A percentile compares a stretch with the other conserved stretches of the same genome.
Conservation (phyloP, 805 yeast species). For the Saccharomycopsis sp. region DNA sequence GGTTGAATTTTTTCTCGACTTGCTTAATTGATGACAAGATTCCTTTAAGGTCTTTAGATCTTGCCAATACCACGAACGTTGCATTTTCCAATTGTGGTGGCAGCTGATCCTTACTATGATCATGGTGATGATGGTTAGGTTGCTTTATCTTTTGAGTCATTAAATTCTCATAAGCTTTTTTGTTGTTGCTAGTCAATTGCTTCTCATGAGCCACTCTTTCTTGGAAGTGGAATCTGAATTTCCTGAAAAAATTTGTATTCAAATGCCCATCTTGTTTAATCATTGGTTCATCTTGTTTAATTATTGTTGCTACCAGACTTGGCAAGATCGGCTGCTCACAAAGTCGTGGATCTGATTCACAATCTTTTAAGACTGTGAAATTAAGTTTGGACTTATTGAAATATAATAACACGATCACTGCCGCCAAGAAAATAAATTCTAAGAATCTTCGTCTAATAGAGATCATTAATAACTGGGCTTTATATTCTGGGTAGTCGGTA, state of each 20-base stretch:
- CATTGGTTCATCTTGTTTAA: neutral
- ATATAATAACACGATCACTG: too few relatives aligned
- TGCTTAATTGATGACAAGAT: slow-evolving; percentile 47
- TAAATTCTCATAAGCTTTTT: slow-evolving; percentile 31
- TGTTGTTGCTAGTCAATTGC: slow-evolving; percentile 9
- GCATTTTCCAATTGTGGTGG: slow-evolving; percentile 53
- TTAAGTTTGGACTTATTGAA: too few relatives aligned
- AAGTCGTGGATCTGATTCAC: slow-evolving; percentile 1
- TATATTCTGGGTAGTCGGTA: neutral
- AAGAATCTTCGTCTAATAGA: too few relatives aligned
- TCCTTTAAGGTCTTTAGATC: slow-evolving; percentile 49
- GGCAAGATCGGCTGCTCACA: slow-evolving; percentile 10
- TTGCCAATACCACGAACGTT: slow-evolving; percentile 60
- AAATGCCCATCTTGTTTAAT: slow-evolving; percentile 2
- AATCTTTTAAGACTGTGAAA: slow-evolving; percentile 1
- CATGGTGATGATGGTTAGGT: slow-evolving; percentile 34
- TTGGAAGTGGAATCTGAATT: slow-evolving; percentile 8
- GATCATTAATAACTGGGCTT: too few relatives aligned
- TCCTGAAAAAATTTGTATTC: slow-evolving; percentile 9
- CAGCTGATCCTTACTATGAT: too few relatives aligned
- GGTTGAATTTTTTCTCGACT: slow-evolving; percentile 60
- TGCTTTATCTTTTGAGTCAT: slow-evolving; percentile 35
- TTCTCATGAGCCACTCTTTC: slow-evolving; percentile 5
- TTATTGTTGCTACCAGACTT: neutral
- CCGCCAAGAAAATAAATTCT: too few relatives aligned